Conservation (phyloP, 2,329 filamentous ascomycete genomes). For the Epichloe baconii region DNA sequence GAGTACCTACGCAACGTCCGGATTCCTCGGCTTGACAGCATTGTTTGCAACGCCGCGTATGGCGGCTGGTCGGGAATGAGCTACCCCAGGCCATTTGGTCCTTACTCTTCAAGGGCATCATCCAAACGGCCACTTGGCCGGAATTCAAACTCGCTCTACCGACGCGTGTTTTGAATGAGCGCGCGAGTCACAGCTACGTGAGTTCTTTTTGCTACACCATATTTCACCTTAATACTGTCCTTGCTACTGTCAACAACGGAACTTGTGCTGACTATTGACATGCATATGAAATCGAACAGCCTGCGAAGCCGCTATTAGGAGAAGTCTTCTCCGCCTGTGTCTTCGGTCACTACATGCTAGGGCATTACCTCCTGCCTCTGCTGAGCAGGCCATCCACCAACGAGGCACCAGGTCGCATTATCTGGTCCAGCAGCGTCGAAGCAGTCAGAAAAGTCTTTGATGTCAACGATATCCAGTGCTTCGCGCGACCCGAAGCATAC, state of each 20-base stretch:
- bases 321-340: constrained; percentile 83
- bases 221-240: neutral
- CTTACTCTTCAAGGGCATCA: constrained; percentile 44
- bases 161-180: constrained; percentile 30
- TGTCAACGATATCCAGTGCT: constrained; percentile 62
- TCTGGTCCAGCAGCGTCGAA: constrained; percentile 83
- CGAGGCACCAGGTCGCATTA: constrained; percentile 48
- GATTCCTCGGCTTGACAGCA: constrained; percentile 60
- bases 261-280: neutral
- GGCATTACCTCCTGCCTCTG: constrained; percentile 65
- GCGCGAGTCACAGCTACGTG: constrained; percentile 22
- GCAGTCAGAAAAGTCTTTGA: constrained; percentile 41
- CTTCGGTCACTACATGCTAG: constrained; percentile 88
- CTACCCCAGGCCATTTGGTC: constrained; percentile 46
- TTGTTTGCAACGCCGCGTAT: constrained; percentile 80
- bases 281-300: constrained; percentile 23
- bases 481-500: constrained; percentile 54
- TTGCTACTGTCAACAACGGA: neutral
- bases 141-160: constrained; percentile 54
- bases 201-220: constrained; percentile 4
- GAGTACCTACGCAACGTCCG: constrained; percentile 29
- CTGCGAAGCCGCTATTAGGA: constrained; percentile 48
- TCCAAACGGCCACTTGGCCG: constrained; percentile 63
- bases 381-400: constrained; percentile 37
- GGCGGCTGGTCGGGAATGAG: constrained; percentile 75